Conservation (phyloP, 179 eudicot genomes). For the Heliamphora pulchella region DNA sequence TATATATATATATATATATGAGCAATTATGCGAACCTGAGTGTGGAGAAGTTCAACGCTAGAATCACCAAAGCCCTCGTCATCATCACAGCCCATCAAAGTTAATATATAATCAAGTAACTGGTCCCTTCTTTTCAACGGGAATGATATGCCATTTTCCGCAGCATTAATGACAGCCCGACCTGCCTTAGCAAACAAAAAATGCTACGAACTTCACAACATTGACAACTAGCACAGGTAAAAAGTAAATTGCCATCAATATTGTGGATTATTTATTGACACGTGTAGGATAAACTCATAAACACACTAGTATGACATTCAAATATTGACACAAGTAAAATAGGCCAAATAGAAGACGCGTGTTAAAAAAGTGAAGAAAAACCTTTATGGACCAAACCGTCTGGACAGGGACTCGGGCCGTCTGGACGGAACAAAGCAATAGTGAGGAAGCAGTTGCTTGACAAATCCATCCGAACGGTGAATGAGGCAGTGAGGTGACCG, state of each 20-base stretch:
- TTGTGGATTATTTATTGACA: not conserved
- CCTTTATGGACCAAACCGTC: too few species aligned
- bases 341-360: too few species aligned
- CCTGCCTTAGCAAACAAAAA: conserved; percentile 38
- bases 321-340: not conserved
- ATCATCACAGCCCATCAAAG: conserved; percentile 90
- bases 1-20: too few species aligned
- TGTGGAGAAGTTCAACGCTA: conserved; percentile 64
- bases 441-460: too few species aligned
- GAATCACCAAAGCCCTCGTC: conserved; percentile 68
- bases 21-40: conserved; percentile 52
- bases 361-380: too few species aligned
- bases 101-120: conserved; percentile 81
- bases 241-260: not conserved
- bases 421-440: too few species aligned
- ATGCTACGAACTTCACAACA: conserved; percentile 8
- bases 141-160: conserved; percentile 81
- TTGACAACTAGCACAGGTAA: not conserved
- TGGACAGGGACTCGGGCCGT: too few species aligned
- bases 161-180: conserved; percentile 82
- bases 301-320: not conserved
- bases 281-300: not conserved
- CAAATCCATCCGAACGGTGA: too few species aligned
- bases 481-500: too few species aligned
- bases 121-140: conserved; percentile 88